Base-by-base conservation (phyloP, 2,329 filamentous ascomycete genomes). In the Stemphylium lycopersici region DNA sequence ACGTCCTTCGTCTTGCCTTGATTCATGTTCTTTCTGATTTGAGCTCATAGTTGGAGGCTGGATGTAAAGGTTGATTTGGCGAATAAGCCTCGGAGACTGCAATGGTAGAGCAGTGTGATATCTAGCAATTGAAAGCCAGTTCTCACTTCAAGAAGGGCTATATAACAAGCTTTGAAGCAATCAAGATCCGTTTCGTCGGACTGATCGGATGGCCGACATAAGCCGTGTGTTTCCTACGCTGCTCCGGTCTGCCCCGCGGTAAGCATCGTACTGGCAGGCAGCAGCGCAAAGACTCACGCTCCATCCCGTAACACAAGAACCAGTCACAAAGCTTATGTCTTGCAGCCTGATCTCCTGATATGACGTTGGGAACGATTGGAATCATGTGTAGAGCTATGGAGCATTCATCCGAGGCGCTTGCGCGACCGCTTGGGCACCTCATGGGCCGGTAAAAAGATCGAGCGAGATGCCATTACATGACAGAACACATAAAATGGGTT, bases 201-300 rank as follows among this genome's bases (percentile, higher is more conserved):
- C 20, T 12, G 12, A 11, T 42, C 44, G 31, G 38, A 32, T 16
- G 29, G n/a, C 50, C 50, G 44, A 36, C 24, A 3, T 32, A 20
- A 46, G 46, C 24, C 44, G 24, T 43, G 38, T 18, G 11, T 6
- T 33, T 16, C 24, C 33, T 15, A 15, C 16, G 37, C 31, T 42
- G 20, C 38, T 43, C 44, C 44, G 50, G 20, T 24, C 24, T n/a
- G n/a, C 42, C 18, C 50, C 44, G 44, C 38, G 16, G 20, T 11
- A 12, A 34, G 8, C 5, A 8, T 36, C 15, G 6, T 15, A 20
- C 15, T n/a, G 12, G 11, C 31, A 48, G 49, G 49, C 37, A 52
- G 12, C 49, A 52, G 22, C 48, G 12, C 13, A 15, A 16, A 15
- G 7, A 24, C 22, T 5, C 22, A 24, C 6, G 6, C 6, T 20